A percentile compares a stretch with the other conserved stretches of the same genome.
Conservation (phyloP, 176 grass and related monocot species). For the Aegilops sharonensis region DNA sequence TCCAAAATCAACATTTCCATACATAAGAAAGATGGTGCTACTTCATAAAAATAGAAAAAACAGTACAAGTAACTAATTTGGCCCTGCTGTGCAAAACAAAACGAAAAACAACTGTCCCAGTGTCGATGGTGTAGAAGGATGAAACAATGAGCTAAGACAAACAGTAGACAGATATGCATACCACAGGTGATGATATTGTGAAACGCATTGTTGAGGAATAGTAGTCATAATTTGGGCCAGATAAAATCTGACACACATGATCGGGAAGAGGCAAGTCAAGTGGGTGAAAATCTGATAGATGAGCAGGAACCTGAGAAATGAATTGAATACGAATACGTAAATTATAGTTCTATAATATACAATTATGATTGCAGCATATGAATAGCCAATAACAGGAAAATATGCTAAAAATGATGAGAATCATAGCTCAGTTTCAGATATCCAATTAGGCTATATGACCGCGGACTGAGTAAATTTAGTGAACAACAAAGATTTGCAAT, state of each 20-base stretch:
- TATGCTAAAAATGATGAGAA: background rate
- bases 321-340: constrained; percentile 9
- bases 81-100: background rate
- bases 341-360: background rate
- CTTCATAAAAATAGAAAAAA: background rate
- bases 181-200: constrained; percentile 92
- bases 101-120: background rate
- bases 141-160: constrained; percentile 17
- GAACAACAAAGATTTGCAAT: background rate
- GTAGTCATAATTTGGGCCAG: constrained; percentile 90
- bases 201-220: constrained; percentile 85
- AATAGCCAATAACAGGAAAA: background rate
- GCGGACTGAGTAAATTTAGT: background rate
- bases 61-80: background rate
- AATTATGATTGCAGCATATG: constrained; percentile 9
- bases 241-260: constrained; percentile 85
- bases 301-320: constrained; percentile 59
- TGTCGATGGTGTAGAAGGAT: constrained; percentile 4
- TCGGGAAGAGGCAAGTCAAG: constrained; percentile 70
- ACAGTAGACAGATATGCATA: constrained; percentile 31
- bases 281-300: constrained; percentile 61
- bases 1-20: background rate
- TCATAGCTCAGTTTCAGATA: constrained; percentile 5
- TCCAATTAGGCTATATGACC: background rate
- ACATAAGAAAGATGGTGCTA: background rate